phyloP scores from a whole-genome alignment of 225 moss, liverwort and hornwort species.

The Polytrichum commune region DNA sequence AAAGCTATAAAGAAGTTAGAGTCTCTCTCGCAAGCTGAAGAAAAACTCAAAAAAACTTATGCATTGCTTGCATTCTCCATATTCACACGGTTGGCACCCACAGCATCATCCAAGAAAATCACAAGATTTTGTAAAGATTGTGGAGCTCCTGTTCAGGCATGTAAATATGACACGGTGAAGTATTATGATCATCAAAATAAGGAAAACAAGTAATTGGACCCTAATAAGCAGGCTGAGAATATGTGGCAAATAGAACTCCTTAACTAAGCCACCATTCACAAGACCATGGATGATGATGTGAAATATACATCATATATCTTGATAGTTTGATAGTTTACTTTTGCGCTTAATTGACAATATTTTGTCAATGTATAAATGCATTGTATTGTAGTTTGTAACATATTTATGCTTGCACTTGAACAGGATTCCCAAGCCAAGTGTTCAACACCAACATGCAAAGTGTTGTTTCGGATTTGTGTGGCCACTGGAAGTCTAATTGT shows the following conservation, averaged over 20 bases:
- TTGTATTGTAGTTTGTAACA: no score
- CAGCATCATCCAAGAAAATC: conserved; percentile 26
- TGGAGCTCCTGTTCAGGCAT: conserved; percentile 42
- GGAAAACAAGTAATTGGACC: neutral
- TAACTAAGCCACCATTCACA: neutral
- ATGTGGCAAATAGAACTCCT: no score
- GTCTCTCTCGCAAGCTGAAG: conserved; percentile 34
- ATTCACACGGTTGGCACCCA: conserved; percentile 53
- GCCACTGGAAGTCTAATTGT: conserved; percentile 67
- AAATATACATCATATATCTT: neutral
- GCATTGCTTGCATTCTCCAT: conserved; percentile 62
- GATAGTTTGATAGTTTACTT: neutral
- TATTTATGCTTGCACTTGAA: neutral
- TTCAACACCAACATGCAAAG: conserved; percentile 41
- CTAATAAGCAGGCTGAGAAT: no score
- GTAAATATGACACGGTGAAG: neutral
- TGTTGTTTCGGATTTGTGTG: conserved; percentile 59
- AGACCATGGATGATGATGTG: neutral
- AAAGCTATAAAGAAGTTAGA: conserved; percentile 83
- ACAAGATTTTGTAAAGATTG: conserved; percentile 46
- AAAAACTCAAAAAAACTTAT: conserved; percentile 43
- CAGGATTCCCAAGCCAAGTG: conserved; percentile 71
- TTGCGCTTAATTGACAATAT: no score
- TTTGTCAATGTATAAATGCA: neutral
- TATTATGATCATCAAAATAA: neutral